Evolutionary conservation across 768 basidiomycete species (phyloP).

Genomic region (Collybiopsis confluens): DNA sequence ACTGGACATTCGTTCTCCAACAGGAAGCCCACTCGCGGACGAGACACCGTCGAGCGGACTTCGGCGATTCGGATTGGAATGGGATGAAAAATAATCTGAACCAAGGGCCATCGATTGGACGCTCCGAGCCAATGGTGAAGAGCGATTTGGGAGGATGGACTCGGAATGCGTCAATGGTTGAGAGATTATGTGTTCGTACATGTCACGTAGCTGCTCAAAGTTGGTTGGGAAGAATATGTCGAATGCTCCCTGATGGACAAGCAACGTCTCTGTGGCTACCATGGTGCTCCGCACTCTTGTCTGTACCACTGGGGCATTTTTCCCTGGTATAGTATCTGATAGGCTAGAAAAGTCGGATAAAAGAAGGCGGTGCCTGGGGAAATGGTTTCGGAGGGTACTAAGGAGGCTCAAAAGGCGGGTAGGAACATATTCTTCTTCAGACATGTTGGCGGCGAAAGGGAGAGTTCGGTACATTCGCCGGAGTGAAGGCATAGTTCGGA

Average conservation of each 20-base stretch:
- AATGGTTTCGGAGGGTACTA: constrained; percentile 72
- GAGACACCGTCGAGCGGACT: constrained; percentile 64
- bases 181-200: constrained; percentile 83
- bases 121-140: constrained; percentile 49
- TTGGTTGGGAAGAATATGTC: constrained; percentile 98
- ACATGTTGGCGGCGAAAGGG: constrained; percentile 90
- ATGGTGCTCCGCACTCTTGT: constrained; percentile 82
- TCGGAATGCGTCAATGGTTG: constrained; percentile 35
- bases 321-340: constrained; percentile 78
- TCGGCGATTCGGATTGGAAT: constrained; percentile 57
- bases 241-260: constrained; percentile 94
- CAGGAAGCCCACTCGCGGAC: constrained; percentile 71
- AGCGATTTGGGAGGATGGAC: constrained; percentile 25
- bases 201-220: constrained; percentile 79
- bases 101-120: constrained; percentile 51
- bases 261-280: constrained; percentile 84
- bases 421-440: constrained; percentile 85
- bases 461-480: constrained; percentile 64
- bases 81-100: constrained; percentile 69
- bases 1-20: constrained; percentile 76
- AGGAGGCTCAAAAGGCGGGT: constrained; percentile 86
- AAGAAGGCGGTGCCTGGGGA: constrained; percentile 91
- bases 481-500: constrained; percentile 50
- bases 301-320: constrained; percentile 89
- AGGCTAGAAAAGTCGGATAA: constrained; percentile 89